Conservation (phyloP, 129 eudicot species). For the Deinandra increscens region DNA sequence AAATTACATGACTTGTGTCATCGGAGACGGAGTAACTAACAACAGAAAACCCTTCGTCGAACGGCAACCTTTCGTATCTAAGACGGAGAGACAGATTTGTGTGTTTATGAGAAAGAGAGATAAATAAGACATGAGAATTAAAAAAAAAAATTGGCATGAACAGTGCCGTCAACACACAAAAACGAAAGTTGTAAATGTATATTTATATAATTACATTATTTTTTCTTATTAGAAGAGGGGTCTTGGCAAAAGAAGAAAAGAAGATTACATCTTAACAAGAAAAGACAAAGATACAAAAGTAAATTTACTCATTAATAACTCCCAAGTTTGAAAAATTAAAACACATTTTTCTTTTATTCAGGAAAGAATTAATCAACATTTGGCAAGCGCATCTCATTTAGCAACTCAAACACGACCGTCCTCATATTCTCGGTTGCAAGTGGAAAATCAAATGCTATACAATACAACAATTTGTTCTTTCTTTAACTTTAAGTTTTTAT, state of each 20-base stretch:
- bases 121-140: no score
- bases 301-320: not conserved
- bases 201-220: slow-evolving; percentile 2
- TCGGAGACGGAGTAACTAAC: no score
- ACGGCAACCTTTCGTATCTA: no score
- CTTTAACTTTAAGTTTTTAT: not conserved
- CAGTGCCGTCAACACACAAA: no score
- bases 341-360: slow-evolving; percentile 28
- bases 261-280: slow-evolving; percentile 46
- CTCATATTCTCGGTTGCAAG: slow-evolving; percentile 36
- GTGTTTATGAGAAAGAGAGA: no score
- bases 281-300: slow-evolving; percentile 76
- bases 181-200: no score
- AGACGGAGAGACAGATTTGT: no score
- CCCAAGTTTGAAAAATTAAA: not conserved
- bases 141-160: no score
- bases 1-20: no score
- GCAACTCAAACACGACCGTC: slow-evolving; percentile 37
- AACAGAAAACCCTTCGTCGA: no score
- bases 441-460: slow-evolving; percentile 36
- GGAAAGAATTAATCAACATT: slow-evolving; percentile 34
- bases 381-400: slow-evolving; percentile 48
- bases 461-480: slow-evolving; percentile 43
- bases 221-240: slow-evolving; percentile 60
- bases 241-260: slow-evolving; percentile 67